Evolutionary conservation across 768 basidiomycete species (phyloP).

Genomic region (Leccinum sublutescens): DNA sequence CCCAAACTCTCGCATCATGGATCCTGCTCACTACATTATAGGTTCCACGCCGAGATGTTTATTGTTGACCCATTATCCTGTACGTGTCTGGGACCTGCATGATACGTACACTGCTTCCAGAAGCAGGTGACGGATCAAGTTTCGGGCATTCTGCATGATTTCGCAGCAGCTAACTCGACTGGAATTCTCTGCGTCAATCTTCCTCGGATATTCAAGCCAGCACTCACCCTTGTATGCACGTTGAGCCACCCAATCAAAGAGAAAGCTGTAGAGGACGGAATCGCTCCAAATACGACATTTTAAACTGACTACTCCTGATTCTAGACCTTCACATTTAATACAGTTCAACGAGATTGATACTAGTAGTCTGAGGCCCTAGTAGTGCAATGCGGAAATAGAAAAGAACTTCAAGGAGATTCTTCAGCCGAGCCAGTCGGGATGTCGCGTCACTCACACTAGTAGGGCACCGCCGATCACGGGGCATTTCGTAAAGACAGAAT

Average conservation of each 20-base stretch:
- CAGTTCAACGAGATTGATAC: neutral
- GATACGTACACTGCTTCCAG: conserved; percentile 8
- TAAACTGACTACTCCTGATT: neutral
- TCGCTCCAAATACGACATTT: neutral
- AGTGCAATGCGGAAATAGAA: neutral
- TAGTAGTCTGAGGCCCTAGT: no score
- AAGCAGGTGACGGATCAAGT: conserved; percentile 1
- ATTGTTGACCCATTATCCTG: no score
- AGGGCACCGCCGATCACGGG: conserved; percentile 25
- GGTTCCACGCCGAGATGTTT: neutral
- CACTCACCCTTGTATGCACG: neutral
- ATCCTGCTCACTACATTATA: neutral
- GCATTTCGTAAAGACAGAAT: conserved; percentile 7
- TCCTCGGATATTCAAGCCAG: no score
- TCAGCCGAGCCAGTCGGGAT: conserved; percentile 19
- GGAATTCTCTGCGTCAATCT: neutral
- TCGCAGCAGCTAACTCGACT: neutral
- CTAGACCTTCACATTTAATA: no score
- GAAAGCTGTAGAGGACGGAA: neutral
- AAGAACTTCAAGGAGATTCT: neutral
- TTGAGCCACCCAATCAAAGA: neutral
- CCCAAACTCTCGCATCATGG: neutral
- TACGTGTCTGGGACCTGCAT: neutral
- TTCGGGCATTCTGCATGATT: neutral
- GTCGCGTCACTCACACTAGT: neutral